A percentile compares a stretch with the other conserved stretches of the same genome.
Conservation (phyloP, 495 filamentous ascomycete species). For the Trypethelium eluteriae region DNA sequence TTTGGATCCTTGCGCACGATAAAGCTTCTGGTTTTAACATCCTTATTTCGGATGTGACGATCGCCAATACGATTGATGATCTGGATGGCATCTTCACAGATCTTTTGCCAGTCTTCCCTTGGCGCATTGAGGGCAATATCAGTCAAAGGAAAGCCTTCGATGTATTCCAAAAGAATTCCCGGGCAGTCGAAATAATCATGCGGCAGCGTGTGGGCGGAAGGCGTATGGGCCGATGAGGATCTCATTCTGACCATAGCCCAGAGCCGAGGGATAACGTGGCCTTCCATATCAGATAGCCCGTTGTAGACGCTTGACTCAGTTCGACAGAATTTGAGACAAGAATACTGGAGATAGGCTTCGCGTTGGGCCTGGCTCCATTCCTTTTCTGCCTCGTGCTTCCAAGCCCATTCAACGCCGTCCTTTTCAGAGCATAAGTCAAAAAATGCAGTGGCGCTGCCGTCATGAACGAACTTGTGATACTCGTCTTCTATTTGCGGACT, state of each 20-base stretch:
- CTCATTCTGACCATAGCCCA: conserved; percentile 16
- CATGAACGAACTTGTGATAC: conserved; percentile 25
- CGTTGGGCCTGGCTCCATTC: conserved; percentile 25
- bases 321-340: conserved; percentile 18
- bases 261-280: conserved; percentile 20
- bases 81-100: conserved; percentile 30
- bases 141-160: conserved; percentile 28
- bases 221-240: not conserved
- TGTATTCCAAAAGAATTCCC: conserved; percentile 28
- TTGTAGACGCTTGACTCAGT: conserved; percentile 24
- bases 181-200: conserved; percentile 20
- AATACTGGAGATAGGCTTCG: conserved; percentile 24
- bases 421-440: conserved; percentile 17
- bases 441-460: conserved; percentile 20
- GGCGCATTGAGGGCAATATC: conserved; percentile 23
- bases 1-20: conserved; percentile 21
- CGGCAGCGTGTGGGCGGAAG: not conserved
- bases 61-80: conserved; percentile 25
- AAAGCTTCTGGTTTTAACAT: conserved; percentile 31
- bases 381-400: conserved; percentile 11
- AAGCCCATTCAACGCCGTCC: conserved; percentile 3
- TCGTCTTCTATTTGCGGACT: conserved; percentile 19
- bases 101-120: conserved; percentile 24
- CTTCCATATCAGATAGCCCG: conserved; percentile 24
- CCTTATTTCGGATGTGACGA: conserved; percentile 29